Base-by-base conservation (phyloP, 495 filamentous ascomycete genomes). In the Venustampulla echinocandica region DNA sequence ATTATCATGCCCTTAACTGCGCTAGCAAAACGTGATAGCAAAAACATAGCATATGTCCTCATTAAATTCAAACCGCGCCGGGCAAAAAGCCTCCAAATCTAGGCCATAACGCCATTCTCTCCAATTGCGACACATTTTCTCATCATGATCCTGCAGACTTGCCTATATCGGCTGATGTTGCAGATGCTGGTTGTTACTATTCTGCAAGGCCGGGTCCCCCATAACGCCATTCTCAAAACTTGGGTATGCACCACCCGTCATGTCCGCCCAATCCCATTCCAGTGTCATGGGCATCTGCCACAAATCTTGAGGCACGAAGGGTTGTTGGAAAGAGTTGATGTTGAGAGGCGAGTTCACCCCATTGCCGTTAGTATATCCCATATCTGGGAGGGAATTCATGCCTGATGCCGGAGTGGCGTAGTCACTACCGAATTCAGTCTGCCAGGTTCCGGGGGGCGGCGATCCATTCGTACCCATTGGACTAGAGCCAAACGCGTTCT, bases 241-340 rank as follows among this genome's bases (percentile, higher is more conserved):
- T 3, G 70, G 68, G 55, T 74, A 75, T 3, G 64, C 61, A 2
- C 68, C 69, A 6, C 69, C 70, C 36, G 79, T 84, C 76, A 92
- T 83, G 60, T 95, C 88, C 0, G 87, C 88, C 92, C 93, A 97
- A 59, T 97, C 87, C 93, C 93, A 98, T 59, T 97, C 93, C 17
- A 97, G 75, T 11, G 86, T 92, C 81, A 95, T 93, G 2, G 84
- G 84, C 83, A 89, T 88, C 62, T 88, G 84, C 85, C 90, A 98
- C 42, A 98, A 66, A 69, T 97, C 93, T 56, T 90, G 88, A n/a
- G 92, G 92, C 35, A 97, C 83, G 57, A 95, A 87, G 1, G 90
- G 89, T 52, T 95, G 88, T 59, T 95, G 87, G 60, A 88, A 89
- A 18, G 68, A 42, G 23, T 52, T 55, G n/a, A 50, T 47, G 23